Base-by-base conservation (phyloP, 176 grass and related monocot species). In the Ensete ventricosum region DNA sequence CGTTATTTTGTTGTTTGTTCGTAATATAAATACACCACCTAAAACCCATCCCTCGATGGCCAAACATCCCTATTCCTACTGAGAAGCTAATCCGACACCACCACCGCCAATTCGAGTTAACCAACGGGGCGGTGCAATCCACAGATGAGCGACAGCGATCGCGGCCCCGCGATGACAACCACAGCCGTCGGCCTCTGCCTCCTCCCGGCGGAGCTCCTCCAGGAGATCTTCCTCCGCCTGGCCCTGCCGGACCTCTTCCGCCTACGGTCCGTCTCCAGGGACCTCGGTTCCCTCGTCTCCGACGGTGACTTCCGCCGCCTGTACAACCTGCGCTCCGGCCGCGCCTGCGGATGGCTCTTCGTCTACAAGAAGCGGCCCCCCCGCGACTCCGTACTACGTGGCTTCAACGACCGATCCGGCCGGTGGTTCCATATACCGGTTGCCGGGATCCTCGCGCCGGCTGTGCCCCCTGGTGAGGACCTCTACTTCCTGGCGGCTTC, bases 401-500 rank as follows among this genome's bases (percentile, higher is more conserved):
- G 93, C 1, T 97, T 97, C 93, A 90, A 97, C 64, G 90, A 85
- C 10, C 87, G 87, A 0, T 86, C 89, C 22, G 88, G 87, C 10
- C 88, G 86, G 1, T 98, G 95, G 95, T 98, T 91, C 82, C 86
- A 88, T 24, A 87, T 98, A 73, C 86, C 95, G 2, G 81, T 98
- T 16, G 76, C 87, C 0, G 59, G 67, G 16, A 87, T 92, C 76
- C 82, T 92, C 63, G 58, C 73, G 52, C 88, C 86, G 59, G 86
- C 88, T 25, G 77, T 98, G 14, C 88, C 90, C 0, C 95, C 90
- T 0, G 88, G 88, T 1, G 95, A 98, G 64, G 95, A 98, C 79
- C 90, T 90, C 23, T 98, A 89, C 80, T 94, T 98, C 76, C 88
- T 98, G 1, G 90, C 90, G 25, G 90, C 95, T 16, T 98, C 95